Percentiles rank a stretch among this genome's conserved stretches.
Evolutionary conservation across 306 rosid genomes (phyloP).

Genomic region (Rubus idaeus): DNA sequence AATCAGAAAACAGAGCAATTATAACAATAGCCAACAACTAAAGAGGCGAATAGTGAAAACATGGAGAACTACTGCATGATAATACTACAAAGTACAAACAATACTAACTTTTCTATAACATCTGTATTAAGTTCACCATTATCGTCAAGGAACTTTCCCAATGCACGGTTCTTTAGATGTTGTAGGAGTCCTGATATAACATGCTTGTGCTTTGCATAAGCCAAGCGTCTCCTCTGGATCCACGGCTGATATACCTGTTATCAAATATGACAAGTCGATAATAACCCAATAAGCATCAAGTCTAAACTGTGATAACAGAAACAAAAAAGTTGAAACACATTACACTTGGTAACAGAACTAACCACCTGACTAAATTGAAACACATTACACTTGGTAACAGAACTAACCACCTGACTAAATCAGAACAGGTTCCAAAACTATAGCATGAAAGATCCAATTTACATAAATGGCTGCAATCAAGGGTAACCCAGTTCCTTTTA

Average conservation of each 20-base stretch:
- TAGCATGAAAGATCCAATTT: not conserved
- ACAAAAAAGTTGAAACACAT: not conserved
- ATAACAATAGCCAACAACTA: slow-evolving; percentile 3
- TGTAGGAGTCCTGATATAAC: slow-evolving; percentile 65
- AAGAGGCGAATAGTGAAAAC: not conserved
- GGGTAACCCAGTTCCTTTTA: not conserved
- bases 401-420: not conserved
- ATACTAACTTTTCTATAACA: slow-evolving; percentile 49
- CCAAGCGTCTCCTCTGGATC: slow-evolving; percentile 72
- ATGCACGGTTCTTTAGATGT: slow-evolving; percentile 49
- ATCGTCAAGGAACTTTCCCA: slow-evolving; percentile 59
- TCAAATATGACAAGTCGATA: not conserved
- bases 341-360: not conserved
- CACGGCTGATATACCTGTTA: slow-evolving; percentile 92
- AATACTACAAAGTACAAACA: not conserved
- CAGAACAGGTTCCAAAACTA: not conserved
- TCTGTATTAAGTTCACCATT: slow-evolving; percentile 56
- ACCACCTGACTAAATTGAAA: not conserved
- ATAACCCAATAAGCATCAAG: not conserved
- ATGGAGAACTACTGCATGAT: not conserved
- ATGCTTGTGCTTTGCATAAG: slow-evolving; percentile 64
- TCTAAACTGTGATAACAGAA: not conserved
- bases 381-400: not conserved
- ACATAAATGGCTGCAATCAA: not conserved
- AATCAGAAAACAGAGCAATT: slow-evolving; percentile 24